Evolutionary conservation across 176 grass and related monocot genomes (phyloP).

Genomic region (Cenchrus fungigraminus): DNA sequence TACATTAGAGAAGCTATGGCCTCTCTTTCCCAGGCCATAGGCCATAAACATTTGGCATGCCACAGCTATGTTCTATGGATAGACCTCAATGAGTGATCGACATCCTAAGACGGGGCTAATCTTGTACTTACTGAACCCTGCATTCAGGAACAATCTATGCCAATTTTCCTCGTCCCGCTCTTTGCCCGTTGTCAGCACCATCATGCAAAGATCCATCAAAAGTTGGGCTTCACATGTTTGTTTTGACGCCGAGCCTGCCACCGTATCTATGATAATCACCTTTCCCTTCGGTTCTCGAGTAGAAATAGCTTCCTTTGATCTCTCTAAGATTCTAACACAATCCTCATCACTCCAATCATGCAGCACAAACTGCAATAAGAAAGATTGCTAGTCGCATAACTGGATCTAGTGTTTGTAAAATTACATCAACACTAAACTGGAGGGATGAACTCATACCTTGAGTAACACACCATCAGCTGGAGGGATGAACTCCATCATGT

Average conservation of each 20-base stretch:
- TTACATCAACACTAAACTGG: no score
- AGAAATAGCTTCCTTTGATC: neutral
- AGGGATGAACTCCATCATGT: constrained; percentile 37
- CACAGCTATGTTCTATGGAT: neutral
- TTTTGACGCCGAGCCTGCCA: neutral
- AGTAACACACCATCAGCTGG: constrained; percentile 6
- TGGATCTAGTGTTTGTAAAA: neutral
- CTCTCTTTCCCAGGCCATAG: no score
- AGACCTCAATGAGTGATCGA: constrained; percentile 5
- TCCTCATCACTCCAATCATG: constrained; percentile 37
- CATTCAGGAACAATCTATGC: neutral
- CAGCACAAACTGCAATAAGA: constrained; percentile 12
- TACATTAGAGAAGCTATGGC: no score
- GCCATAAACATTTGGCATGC: neutral
- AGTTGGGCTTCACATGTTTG: neutral
- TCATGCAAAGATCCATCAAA: neutral
- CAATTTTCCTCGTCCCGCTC: neutral
- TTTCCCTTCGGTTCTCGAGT: neutral
- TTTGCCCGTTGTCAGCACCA: neutral
- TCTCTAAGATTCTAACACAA: constrained; percentile 21
- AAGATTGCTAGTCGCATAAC: neutral
- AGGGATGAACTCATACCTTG: constrained; percentile 17
- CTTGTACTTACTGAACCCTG: neutral
- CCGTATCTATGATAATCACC: constrained; percentile 16
- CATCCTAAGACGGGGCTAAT: neutral